phyloP scores from a whole-genome alignment of 371 early-diverging fungal genomes.

The Massospora cicadina region DNA sequence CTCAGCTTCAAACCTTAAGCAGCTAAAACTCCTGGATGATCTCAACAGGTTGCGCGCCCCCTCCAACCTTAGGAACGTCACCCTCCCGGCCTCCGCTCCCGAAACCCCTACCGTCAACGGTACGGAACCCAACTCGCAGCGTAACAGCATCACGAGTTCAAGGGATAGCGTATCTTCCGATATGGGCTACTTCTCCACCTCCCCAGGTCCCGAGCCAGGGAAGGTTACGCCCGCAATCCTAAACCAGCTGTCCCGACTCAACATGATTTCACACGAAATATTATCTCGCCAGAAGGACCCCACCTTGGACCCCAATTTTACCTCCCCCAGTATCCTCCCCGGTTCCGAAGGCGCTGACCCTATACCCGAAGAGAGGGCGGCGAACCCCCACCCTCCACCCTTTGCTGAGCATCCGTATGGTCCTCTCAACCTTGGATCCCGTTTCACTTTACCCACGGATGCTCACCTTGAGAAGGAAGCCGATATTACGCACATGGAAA shows the following conservation, averaged over 20 bases:
- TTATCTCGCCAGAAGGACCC: background rate
- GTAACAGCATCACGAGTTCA: background rate
- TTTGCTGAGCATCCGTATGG: too few relatives aligned
- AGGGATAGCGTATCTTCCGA: conserved; percentile 8
- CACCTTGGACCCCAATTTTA: background rate
- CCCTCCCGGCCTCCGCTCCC: background rate
- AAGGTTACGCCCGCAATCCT: background rate
- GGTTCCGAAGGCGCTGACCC: background rate
- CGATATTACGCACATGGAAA: too few relatives aligned
- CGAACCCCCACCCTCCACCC: background rate
- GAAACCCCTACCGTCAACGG: background rate
- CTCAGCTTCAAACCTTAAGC: background rate
- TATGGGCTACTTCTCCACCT: conserved; percentile 10
- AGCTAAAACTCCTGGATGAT: background rate
- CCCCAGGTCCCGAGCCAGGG: conserved; percentile 1
- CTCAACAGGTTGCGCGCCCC: background rate
- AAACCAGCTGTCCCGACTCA: conserved; percentile 1
- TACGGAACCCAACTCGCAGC: background rate
- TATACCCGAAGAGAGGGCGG: background rate
- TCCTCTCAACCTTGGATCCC: too few relatives aligned
- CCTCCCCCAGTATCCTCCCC: background rate
- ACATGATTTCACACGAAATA: background rate
- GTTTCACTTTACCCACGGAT: too few relatives aligned
- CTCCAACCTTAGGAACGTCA: background rate
- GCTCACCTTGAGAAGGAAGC: too few relatives aligned